phyloP scores from a whole-genome alignment of 2,329 filamentous ascomycete species.

The Hypoxylon sp. region DNA sequence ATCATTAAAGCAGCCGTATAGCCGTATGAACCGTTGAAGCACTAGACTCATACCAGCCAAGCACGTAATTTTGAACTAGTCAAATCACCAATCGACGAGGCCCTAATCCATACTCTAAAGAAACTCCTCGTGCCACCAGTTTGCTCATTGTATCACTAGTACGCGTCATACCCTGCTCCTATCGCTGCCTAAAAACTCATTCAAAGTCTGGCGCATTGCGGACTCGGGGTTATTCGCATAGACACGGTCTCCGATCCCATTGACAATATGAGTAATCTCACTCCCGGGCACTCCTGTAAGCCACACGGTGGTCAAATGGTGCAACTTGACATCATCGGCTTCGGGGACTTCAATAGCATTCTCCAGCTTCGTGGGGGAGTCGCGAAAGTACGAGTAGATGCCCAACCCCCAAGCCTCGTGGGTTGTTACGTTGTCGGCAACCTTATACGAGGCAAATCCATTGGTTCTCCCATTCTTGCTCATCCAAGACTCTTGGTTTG shows the following conservation, averaged over 20 bases:
- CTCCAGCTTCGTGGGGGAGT: constrained; percentile 54
- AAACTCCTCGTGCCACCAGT: neutral
- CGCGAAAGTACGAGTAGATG: constrained; percentile 56
- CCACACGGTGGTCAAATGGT: constrained; percentile 55
- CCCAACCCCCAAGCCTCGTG: constrained; percentile 56
- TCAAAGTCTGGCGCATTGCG: constrained; percentile 54
- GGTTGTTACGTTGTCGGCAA: constrained; percentile 49
- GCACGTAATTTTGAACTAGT: constrained; percentile 7
- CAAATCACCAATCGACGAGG: constrained; percentile 3
- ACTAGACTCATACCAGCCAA: constrained; percentile 8
- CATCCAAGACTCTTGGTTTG: constrained; percentile 52
- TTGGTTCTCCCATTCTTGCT: constrained; percentile 46
- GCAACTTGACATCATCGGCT: constrained; percentile 49
- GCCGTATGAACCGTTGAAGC: constrained; percentile 2
- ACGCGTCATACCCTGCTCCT: constrained; percentile 15
- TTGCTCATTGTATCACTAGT: neutral
- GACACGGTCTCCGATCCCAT: constrained; percentile 51
- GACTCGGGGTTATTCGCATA: constrained; percentile 51
- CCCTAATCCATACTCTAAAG: constrained; percentile 1
- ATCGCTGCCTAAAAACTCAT: constrained; percentile 45
- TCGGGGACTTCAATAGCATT: constrained; percentile 54
- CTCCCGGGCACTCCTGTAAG: constrained; percentile 52
- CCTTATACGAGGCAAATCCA: constrained; percentile 56
- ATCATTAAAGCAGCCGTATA: constrained; percentile 12
- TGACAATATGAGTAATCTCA: constrained; percentile 54